Evolutionary conservation across 1,284 basidiomycete genomes (phyloP), one percentile per base, ranked within the genome.

Genomic region (Taiwanofungus camphoratus): DNA sequence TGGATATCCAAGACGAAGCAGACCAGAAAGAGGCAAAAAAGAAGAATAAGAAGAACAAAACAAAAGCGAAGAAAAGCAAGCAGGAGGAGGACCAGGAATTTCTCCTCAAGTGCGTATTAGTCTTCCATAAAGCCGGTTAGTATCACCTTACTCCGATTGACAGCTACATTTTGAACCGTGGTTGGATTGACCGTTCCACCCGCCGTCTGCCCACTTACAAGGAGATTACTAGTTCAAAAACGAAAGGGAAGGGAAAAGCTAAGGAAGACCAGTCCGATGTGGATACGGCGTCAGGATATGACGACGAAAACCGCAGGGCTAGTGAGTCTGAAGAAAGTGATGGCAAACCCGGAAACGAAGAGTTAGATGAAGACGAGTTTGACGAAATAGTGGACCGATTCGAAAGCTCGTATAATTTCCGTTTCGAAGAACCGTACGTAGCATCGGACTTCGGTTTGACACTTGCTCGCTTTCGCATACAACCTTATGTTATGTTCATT

Each of bases 101-200:
- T 60, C 69, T 99, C 41, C 78, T 94, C 70, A 87, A 91, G 92
- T 96, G 57, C 56, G 82, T 72, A 5, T 22, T 37, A 21, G 15
- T 46, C 21, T 23, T 48, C 22, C 32, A 43, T 45, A 29, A 18
- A 12, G 1, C 16, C 9, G 1, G 3, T 24, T 33, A 13, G 4
- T 23, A 26, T 5, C 13, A 13, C 7, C 26, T n/a, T 19, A 15
- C 22, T 37, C 29, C 13, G 37, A 30, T 19, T 5, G 4, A 6
- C 31, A 95, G 92, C 63, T 97, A 95, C 63, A 95, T 97, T 49
- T 70, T 95, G 16, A 92, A 93, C 61, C 87, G 93, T 29, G 93
- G 93, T 1, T 97, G 93, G 93, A 83, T 97, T 44, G 93, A 96
- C 64, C 77, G 77, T 40, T 72, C 80, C 3, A 66, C 72, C 7